phyloP scores from a whole-genome alignment of 139 green algal genomes.

The Chloropicon primus region DNA sequence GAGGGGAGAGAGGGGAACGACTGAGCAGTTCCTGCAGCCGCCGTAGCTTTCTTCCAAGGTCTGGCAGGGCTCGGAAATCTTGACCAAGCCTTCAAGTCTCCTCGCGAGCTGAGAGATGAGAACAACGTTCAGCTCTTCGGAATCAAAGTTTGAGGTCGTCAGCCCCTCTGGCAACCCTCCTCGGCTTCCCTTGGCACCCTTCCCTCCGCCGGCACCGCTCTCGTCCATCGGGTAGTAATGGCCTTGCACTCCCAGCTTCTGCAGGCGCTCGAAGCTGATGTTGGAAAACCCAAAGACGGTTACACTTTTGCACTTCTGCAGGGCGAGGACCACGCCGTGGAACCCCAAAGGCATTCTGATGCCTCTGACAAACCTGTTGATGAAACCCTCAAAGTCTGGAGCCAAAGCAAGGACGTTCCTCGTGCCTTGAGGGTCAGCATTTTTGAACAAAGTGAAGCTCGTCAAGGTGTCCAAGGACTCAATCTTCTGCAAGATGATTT shows the following conservation, averaged over 20 bases:
- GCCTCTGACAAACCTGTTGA: not conserved
- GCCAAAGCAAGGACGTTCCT: not conserved
- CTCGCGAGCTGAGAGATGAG: not conserved
- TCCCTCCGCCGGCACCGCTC: no score
- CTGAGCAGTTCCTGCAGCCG: not conserved
- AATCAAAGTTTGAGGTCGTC: no score
- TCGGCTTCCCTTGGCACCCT: no score
- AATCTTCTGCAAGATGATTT: not conserved
- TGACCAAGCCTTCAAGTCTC: not conserved
- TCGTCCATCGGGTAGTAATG: no score
- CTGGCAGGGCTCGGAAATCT: not conserved
- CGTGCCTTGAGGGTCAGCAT: not conserved
- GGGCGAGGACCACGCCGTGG: not conserved
- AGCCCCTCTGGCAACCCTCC: no score
- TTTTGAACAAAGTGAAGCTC: not conserved
- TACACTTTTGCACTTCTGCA: not conserved
- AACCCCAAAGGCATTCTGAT: not conserved
- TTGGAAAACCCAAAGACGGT: not conserved
- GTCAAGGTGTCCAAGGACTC: not conserved
- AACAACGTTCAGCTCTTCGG: not conserved
- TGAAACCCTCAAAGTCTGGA: not conserved
- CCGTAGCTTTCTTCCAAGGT: not conserved
- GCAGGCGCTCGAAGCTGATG: not conserved
- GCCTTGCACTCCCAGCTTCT: not conserved
- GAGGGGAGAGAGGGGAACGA: not conserved